Evolutionary conservation across 2,329 filamentous ascomycete genomes (phyloP).

Genomic region (Epichloe scottii): DNA sequence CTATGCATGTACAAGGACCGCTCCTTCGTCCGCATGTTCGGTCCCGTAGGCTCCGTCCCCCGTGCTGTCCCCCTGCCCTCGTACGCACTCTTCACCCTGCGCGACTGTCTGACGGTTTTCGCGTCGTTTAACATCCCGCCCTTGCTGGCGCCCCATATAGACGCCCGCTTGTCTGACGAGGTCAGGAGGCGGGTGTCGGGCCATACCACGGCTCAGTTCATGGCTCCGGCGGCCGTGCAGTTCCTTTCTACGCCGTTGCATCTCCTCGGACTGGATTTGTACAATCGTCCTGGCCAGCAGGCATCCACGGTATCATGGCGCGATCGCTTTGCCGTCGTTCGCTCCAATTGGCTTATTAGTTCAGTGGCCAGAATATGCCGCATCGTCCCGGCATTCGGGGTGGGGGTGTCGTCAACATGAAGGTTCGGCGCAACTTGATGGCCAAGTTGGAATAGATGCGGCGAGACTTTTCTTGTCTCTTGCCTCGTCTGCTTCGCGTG

Average conservation of each 20-base stretch:
- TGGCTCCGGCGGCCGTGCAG: conserved; percentile 68
- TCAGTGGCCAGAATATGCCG: conserved; percentile 65
- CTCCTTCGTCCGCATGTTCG: conserved; percentile 73
- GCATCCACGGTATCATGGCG: conserved; percentile 24
- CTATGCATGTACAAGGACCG: conserved; percentile 86
- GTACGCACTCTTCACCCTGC: conserved; percentile 66
- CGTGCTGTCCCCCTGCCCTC: conserved; percentile 54
- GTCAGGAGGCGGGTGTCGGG: conserved; percentile 32
- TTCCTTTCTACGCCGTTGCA: conserved; percentile 73
- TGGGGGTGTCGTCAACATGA: conserved; percentile 79
- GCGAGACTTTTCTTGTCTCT: background rate
- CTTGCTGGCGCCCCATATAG: conserved; percentile 58
- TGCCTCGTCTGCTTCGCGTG: background rate
- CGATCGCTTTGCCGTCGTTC: conserved; percentile 56
- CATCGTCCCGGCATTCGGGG: conserved; percentile 79
- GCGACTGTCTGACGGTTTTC: conserved; percentile 84
- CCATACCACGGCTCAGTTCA: conserved; percentile 62
- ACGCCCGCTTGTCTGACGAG: conserved; percentile 38
- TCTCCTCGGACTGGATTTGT: conserved; percentile 72
- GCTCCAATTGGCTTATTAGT: conserved; percentile 64
- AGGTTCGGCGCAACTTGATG: conserved; percentile 58
- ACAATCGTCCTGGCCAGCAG: conserved; percentile 50
- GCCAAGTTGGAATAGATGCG: conserved; percentile 31
- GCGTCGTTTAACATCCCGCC: conserved; percentile 84
- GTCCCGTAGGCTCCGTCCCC: conserved; percentile 39